These are phyloP conservation scores for Wallacemonas sp. DNA, from an alignment of 208 protist species.

Conservation along the genomic window DNA sequence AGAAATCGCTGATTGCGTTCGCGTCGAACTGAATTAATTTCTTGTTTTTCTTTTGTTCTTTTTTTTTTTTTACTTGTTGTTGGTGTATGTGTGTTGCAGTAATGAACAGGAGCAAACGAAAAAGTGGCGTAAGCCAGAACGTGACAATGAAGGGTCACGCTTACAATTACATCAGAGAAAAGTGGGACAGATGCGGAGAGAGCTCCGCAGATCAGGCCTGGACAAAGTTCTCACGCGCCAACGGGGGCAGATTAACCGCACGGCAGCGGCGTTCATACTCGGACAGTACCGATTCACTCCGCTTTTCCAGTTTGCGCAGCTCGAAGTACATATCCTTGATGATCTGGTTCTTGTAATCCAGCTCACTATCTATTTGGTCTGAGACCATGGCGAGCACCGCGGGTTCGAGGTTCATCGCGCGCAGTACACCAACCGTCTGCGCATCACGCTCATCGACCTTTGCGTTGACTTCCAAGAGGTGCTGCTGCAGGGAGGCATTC, in stretches of 20 bases:
- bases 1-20: no score
- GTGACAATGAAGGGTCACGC: no score
- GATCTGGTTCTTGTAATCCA: conserved; percentile 93
- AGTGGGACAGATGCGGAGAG: background rate
- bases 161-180: conserved; percentile 6
- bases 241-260: conserved; percentile 42
- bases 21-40: no score
- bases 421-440: conserved; percentile 90
- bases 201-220: conserved; percentile 8
- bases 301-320: conserved; percentile 78
- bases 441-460: conserved; percentile 85
- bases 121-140: no score
- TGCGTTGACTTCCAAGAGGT: conserved; percentile 68
- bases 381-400: conserved; percentile 80
- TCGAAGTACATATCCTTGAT: conserved; percentile 97
- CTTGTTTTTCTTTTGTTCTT: no score
- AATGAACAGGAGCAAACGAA: no score
- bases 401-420: conserved; percentile 93
- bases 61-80: no score
- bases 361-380: conserved; percentile 88
- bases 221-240: conserved; percentile 56
- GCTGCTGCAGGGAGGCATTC: conserved; percentile 82
- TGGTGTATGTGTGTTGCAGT: no score
- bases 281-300: conserved; percentile 53
- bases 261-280: conserved; percentile 84